These are phyloP conservation scores for Cucumis cinereus DNA, from an alignment of 306 rosid species.

Conservation along the genomic window DNA sequence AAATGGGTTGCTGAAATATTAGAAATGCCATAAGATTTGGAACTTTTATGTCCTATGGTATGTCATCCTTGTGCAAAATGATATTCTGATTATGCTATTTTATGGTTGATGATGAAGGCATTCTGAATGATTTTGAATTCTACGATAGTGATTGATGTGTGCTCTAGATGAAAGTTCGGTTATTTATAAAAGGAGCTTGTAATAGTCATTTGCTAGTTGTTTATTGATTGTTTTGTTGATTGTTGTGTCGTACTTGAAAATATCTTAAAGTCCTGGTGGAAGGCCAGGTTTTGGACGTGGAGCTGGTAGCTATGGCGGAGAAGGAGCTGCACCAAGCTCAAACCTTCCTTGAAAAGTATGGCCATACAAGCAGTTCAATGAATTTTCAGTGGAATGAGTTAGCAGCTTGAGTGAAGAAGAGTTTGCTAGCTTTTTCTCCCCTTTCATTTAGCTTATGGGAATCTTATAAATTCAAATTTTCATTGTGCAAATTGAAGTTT, in stretches of 20 bases:
- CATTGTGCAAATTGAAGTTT: no score
- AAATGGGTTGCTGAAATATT: background rate
- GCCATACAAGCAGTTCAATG: background rate
- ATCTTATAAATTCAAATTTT: background rate
- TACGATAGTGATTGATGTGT: background rate
- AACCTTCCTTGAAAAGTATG: slow-evolving; percentile 9
- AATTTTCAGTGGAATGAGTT: background rate
- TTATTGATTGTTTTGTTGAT: no score
- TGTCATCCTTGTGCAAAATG: background rate
- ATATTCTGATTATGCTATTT: background rate
- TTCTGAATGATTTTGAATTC: background rate
- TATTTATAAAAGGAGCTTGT: background rate
- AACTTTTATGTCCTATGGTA: background rate
- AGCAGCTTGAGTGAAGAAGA: background rate
- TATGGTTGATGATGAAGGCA: background rate
- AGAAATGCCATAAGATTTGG: background rate
- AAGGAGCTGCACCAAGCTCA: slow-evolving; percentile 7
- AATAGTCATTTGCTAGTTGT: no score
- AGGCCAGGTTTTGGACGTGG: slow-evolving; percentile 78
- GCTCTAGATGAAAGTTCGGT: background rate
- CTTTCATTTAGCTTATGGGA: background rate
- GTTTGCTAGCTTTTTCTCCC: background rate
- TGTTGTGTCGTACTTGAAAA: background rate
- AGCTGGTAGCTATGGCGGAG: slow-evolving; percentile 31
- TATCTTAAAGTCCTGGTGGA: slow-evolving; percentile 50